Evolutionary conservation across 306 rosid species (phyloP), one percentile per base, ranked within the genome.

Genomic region (Trifolium fragiferum): DNA sequence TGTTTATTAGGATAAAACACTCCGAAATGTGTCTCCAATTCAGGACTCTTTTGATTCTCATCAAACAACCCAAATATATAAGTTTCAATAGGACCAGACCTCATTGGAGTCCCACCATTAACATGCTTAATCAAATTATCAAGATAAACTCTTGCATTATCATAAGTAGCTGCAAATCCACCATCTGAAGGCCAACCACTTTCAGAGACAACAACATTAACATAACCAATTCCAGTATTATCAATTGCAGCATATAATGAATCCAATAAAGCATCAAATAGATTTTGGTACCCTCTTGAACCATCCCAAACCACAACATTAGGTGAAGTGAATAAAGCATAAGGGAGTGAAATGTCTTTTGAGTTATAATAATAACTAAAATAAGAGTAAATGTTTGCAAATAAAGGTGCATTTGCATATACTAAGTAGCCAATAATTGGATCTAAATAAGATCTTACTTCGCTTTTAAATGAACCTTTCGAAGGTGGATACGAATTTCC

Each of bases 171-270:
- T 0, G 51, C 90, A 73, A 76, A 60, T 2, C 41, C 92, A 2
- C 89, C 92, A 0, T 76, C 90, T 0, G 88, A 88, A 2, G 88
- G 92, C 89, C 92, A 90, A 3, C 88, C 92, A 32, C 89, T 87
- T 59, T 90, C 90, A 0, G 90, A 88, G 12, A 90, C 88, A 3
- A 90, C 92, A 23, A 90, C 90, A 70, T 76, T 81, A 32, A 90
- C 77, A 10, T 71, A 72, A 25, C 85, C 90, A 5, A 87, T 89
- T 32, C 80, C n/a, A 0, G 86, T 83, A 10, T 69, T 73, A 67
- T 90, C 96, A 20, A 90, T 75, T 0, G 90, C 84, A 0, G 92
- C 86, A 65, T 87, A 83, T 32, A 90, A 21, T 0, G 84, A 2
- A 62, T 89, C 92, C 66, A 89, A 20, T 80, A 87, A 73, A 4